Percentiles rank a stretch among this genome's conserved stretches.
phyloP scores from a whole-genome alignment of 2,329 filamentous ascomycete species.

The Amauroascus niger region DNA sequence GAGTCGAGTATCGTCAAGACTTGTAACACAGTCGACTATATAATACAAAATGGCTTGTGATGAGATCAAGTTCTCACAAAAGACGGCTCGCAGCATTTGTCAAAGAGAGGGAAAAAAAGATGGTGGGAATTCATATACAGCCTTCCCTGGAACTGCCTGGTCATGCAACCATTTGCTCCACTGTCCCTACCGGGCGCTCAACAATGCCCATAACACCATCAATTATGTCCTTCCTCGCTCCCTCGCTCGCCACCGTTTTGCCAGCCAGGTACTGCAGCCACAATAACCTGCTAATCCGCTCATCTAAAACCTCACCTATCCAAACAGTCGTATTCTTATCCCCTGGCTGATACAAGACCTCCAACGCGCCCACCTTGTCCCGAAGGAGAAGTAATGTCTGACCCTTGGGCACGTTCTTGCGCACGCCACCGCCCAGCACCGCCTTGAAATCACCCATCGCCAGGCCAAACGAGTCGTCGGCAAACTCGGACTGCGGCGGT shows the following conservation, averaged over 20 bases:
- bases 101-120: neutral
- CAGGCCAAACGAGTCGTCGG: slow-evolving; percentile 65
- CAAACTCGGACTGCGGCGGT: slow-evolving; percentile 41
- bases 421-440: slow-evolving; percentile 64
- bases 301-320: slow-evolving; percentile 66
- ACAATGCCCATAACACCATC: slow-evolving; percentile 83
- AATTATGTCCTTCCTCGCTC: slow-evolving; percentile 69
- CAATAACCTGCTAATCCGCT: slow-evolving; percentile 67
- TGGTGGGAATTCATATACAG: neutral
- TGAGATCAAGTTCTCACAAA: neutral
- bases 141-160: neutral
- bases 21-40: neutral
- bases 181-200: slow-evolving; percentile 75
- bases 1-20: neutral
- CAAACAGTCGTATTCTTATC: slow-evolving; percentile 41
- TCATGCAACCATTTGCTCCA: slow-evolving; percentile 60
- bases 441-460: slow-evolving; percentile 68
- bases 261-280: slow-evolving; percentile 90
- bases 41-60: neutral
- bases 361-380: slow-evolving; percentile 54
- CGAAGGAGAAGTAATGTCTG: slow-evolving; percentile 66
- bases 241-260: slow-evolving; percentile 75
- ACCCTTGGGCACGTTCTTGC: slow-evolving; percentile 63
- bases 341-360: slow-evolving; percentile 54
- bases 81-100: neutral